phyloP scores from a whole-genome alignment of 1,284 basidiomycete species.

The Schizophyllum amplum region DNA sequence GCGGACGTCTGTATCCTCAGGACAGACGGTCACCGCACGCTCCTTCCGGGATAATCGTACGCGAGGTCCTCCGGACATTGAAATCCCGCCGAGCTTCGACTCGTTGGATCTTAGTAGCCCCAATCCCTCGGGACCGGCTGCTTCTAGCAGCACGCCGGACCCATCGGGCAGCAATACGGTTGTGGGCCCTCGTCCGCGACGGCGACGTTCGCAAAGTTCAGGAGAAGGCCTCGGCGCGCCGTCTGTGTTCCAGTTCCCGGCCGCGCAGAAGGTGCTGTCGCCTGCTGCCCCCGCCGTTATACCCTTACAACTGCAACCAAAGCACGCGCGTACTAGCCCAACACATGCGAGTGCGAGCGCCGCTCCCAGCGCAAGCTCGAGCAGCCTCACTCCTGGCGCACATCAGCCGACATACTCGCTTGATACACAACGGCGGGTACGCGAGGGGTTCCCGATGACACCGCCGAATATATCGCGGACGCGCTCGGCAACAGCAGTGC shows the following conservation, averaged over 20 bases:
- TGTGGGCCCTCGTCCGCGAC: slow-evolving; percentile 10
- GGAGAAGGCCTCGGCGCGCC: slow-evolving; percentile 34
- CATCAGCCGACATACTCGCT: slow-evolving; percentile 49
- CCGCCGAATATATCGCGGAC: slow-evolving; percentile 35
- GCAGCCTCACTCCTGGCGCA: slow-evolving; percentile 23
- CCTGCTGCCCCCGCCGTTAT: slow-evolving; percentile 11
- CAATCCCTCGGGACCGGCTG: slow-evolving; percentile 1
- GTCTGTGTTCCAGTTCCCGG: slow-evolving; percentile 34
- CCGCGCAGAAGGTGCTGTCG: slow-evolving; percentile 14
- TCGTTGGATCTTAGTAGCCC: slow-evolving; percentile 16
- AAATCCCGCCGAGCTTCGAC: slow-evolving; percentile 25
- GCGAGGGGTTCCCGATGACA: slow-evolving; percentile 17
- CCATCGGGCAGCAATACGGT: background rate
- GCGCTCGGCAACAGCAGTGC: slow-evolving; percentile 42
- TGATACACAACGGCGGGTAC: slow-evolving; percentile 25
- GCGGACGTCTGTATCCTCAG: slow-evolving; percentile 8
- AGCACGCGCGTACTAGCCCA: slow-evolving; percentile 17
- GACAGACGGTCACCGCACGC: background rate
- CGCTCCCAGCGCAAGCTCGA: slow-evolving; percentile 13
- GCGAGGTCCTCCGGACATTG: slow-evolving; percentile 31
- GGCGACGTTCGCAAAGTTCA: slow-evolving; percentile 38
- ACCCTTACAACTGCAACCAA: slow-evolving; percentile 11
- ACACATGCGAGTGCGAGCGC: slow-evolving; percentile 17
- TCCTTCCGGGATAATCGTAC: slow-evolving; percentile 19
- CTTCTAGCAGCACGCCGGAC: background rate